Evolutionary conservation across 768 basidiomycete genomes (phyloP), one percentile per base, ranked within the genome.

Genomic region (Boletus bicolor): DNA sequence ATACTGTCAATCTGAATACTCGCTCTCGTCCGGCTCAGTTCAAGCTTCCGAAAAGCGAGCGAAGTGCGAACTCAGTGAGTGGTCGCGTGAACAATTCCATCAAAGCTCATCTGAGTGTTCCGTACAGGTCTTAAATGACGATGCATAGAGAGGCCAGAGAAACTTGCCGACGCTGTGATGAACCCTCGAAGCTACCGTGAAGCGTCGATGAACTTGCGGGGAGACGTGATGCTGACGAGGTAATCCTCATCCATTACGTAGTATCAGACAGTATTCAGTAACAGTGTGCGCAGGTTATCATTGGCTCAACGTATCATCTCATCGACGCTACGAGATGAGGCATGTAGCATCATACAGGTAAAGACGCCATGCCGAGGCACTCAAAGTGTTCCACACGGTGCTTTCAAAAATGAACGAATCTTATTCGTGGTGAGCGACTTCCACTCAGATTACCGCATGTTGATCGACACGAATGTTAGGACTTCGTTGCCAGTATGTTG

Each of bases 401-500:
- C 38, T 57, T 21, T 21, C 24, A 10, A 59, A 41, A 7, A 7
- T 63, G 3, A 45, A 51, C 2, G 3, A 19, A 1, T 64, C 55
- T 0, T 9, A 35, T 56, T 35, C 44, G 37, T 0, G 15, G 62
- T 63, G 7, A 3, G 54, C 2, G 4, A 3, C 4, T 24, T 34
- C 11, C 21, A 24, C 21, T 24, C 21, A 24, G 21, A 24, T 24
- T 2, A 26, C 2, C 11, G 24, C 9, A 30, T 34, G 2, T 21
- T 44, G 4, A 55, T 37, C 24, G 21, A 38, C 28, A 5, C 19
- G 5, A 7, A 30, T 7, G 3, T 39, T 1, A 62, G 61, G 42
- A 7, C 39, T 61, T 19, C 49, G 24, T 19, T 1, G 2, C 11
- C 55, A 30, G 7, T 62, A 51, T 21, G 10, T 57, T 15, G 46